These are phyloP conservation scores for Astraeus odoratus DNA, from an alignment of 768 basidiomycete species.

Conservation along the genomic window DNA sequence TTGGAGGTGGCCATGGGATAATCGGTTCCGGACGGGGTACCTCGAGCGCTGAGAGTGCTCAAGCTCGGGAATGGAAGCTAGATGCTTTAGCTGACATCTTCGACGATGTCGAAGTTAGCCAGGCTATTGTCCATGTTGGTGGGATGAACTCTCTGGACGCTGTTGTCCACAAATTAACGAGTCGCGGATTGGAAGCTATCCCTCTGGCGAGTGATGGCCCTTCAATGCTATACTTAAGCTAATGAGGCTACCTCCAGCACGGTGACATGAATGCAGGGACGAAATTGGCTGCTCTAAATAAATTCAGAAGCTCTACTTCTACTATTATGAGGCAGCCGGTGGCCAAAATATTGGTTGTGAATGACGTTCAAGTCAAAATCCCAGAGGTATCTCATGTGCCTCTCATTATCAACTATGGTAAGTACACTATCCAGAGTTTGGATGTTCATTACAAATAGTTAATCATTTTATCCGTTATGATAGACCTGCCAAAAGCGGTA, in stretches of 20 bases:
- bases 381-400: conserved; percentile 88
- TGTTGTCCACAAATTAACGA: conserved; percentile 85
- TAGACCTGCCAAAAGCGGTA: conserved; percentile 88
- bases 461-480: conserved; percentile 8
- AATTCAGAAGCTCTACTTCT: conserved; percentile 59
- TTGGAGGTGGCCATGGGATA: conserved; percentile 69
- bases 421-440: conserved; percentile 7
- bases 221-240: conserved; percentile 6
- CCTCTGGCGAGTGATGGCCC: conserved; percentile 60
- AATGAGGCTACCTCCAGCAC: conserved; percentile 44
- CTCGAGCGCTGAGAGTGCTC: conserved; percentile 73
- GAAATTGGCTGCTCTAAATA: conserved; percentile 75
- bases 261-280: conserved; percentile 87
- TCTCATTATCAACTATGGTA: conserved; percentile 92
- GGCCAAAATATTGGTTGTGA: conserved; percentile 81
- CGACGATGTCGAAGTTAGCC: conserved; percentile 75
- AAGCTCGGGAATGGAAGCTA: conserved; percentile 91
- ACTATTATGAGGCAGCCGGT: conserved; percentile 57
- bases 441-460: too few relatives aligned
- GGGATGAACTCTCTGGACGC: conserved; percentile 82
- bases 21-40: conserved; percentile 89
- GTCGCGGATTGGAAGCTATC: conserved; percentile 79
- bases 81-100: conserved; percentile 88
- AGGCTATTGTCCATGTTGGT: conserved; percentile 84
- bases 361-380: conserved; percentile 88